A percentile compares a stretch with the other conserved stretches of the same genome.
phyloP scores from a whole-genome alignment of 208 protist genomes.

The Leishmania braziliensis region DNA sequence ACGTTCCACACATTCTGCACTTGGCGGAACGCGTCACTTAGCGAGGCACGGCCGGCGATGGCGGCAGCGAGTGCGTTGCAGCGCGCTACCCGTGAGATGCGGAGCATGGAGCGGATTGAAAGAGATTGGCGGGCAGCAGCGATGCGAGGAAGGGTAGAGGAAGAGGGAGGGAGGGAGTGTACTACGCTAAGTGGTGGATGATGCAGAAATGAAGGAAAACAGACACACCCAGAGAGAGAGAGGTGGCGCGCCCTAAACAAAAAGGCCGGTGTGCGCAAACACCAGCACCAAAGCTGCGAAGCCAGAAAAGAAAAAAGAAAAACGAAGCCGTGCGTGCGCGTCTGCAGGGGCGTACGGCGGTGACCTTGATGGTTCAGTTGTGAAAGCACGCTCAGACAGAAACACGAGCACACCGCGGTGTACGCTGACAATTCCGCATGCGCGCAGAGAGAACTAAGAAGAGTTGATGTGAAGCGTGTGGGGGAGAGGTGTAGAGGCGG shows the following conservation, averaged over 20 bases:
- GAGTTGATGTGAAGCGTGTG: neutral
- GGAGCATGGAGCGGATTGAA: conserved; percentile 14
- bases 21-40: conserved; percentile 45
- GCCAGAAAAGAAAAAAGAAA: neutral
- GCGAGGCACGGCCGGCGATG: conserved; percentile 18
- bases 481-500: neutral
- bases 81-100: conserved; percentile 13
- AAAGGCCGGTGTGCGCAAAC: neutral
- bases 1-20: conserved; percentile 73
- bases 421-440: neutral
- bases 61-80: conserved; percentile 31
- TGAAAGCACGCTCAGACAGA: neutral
- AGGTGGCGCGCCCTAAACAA: neutral
- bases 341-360: neutral
- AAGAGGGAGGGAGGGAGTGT: neutral
- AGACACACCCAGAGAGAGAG: neutral
- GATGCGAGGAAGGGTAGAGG: neutral
- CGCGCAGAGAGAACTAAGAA: too few species aligned
- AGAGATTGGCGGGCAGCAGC: neutral
- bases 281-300: neutral
- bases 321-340: neutral
- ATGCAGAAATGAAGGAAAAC: neutral
- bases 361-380: neutral
- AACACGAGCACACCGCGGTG: neutral
- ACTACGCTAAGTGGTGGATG: neutral